These are phyloP conservation scores for Fusarium sp. DNA, from an alignment of 2,329 filamentous ascomycete genomes.

Conservation along the genomic window DNA sequence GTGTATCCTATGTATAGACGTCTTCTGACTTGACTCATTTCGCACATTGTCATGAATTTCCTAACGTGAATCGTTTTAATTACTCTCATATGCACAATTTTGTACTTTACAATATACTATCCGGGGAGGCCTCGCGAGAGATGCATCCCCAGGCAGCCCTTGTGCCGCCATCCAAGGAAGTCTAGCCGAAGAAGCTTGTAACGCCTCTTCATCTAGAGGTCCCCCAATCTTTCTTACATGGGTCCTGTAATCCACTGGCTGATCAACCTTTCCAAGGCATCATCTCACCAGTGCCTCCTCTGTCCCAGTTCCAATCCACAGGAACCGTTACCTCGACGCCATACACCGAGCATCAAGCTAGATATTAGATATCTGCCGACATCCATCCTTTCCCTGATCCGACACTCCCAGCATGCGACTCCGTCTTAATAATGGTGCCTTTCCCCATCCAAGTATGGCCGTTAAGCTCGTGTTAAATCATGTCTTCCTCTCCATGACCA, in stretches of 20 bases:
- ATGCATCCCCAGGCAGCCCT: conserved; percentile 21
- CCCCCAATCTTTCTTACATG: conserved; percentile 29
- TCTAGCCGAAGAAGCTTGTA: conserved; percentile 14
- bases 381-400: conserved; percentile 35
- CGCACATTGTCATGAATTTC: conserved; percentile 23
- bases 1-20: conserved; percentile 51
- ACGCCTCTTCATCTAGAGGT: conserved; percentile 15
- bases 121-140: conserved; percentile 20
- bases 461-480: conserved; percentile 40
- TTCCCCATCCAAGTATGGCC: conserved; percentile 42
- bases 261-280: conserved; percentile 31
- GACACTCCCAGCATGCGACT: conserved; percentile 36
- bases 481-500: conserved; percentile 32
- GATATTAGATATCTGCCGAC: conserved; percentile 36
- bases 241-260: conserved; percentile 20
- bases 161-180: conserved; percentile 19
- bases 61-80: conserved; percentile 29
- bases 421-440: conserved; percentile 40
- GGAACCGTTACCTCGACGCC: conserved; percentile 43
- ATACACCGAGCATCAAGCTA: conserved; percentile 42
- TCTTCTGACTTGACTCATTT: conserved; percentile 46
- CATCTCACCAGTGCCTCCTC: conserved; percentile 21
- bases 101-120: conserved; percentile 40
- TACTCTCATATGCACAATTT: conserved; percentile 40
- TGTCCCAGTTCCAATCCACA: conserved; percentile 20